Percentiles rank a stretch among this genome's conserved stretches.
These are phyloP conservation scores for Inga leiocalycina DNA, from an alignment of 306 rosid species.

Conservation along the genomic window DNA sequence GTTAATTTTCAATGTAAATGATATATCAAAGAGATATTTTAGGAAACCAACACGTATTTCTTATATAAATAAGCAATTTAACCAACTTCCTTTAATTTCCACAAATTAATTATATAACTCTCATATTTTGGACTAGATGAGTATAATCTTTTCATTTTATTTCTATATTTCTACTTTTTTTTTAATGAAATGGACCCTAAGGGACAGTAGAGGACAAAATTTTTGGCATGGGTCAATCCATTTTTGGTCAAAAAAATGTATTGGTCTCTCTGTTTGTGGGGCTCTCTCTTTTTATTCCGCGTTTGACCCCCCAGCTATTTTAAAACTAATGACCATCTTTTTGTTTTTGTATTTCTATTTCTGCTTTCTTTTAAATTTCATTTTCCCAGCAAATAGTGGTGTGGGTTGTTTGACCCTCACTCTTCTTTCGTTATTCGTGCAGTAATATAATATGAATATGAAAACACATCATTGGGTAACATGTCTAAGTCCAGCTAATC, in stretches of 20 bases:
- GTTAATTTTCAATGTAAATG: too few species aligned
- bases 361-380: not conserved
- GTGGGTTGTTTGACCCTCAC: not conserved
- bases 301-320: not conserved
- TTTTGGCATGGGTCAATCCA: not conserved
- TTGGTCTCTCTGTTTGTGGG: not conserved
- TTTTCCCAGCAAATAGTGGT: not conserved
- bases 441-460: not conserved
- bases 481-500: not conserved
- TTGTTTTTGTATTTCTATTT: too few species aligned
- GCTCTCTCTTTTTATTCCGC: not conserved
- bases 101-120: too few species aligned
- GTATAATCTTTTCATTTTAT: too few species aligned
- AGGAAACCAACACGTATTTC: too few species aligned
- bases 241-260: not conserved
- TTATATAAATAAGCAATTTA: too few species aligned
- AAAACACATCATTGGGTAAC: not conserved
- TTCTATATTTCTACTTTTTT: too few species aligned
- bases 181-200: not conserved
- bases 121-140: too few species aligned
- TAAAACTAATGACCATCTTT: not conserved
- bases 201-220: not conserved
- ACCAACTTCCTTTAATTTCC: too few species aligned
- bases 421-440: not conserved
- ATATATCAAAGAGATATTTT: too few species aligned